Conservation (phyloP, 768 basidiomycete species). For the Tricholoma sp. region DNA sequence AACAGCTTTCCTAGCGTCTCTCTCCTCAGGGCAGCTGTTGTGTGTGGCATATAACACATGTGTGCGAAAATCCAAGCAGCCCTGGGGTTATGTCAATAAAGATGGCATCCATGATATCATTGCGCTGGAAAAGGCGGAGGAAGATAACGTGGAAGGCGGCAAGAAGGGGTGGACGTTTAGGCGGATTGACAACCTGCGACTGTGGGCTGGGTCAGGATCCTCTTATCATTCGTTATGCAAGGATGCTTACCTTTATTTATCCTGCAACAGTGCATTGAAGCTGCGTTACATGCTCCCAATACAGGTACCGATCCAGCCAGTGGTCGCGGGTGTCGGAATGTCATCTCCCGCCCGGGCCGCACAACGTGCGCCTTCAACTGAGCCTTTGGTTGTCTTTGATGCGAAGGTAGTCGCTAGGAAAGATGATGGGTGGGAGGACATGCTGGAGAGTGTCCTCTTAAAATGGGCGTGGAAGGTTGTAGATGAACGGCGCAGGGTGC, state of each 20-base stretch:
- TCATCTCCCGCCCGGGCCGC: conserved; percentile 28
- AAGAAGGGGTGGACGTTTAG: conserved; percentile 80
- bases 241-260: neutral
- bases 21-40: conserved; percentile 76
- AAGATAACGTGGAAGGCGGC: conserved; percentile 25
- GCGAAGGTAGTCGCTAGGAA: conserved; percentile 65
- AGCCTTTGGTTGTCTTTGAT: conserved; percentile 61
- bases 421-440: conserved; percentile 76
- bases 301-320: conserved; percentile 39
- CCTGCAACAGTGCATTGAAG: conserved; percentile 59
- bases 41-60: conserved; percentile 78
- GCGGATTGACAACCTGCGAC: conserved; percentile 75
- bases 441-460: conserved; percentile 60
- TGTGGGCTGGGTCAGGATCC: conserved; percentile 73
- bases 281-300: conserved; percentile 77
- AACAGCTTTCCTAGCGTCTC: conserved; percentile 43
- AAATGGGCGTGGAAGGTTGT: conserved; percentile 68
- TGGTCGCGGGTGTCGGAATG: conserved; percentile 20
- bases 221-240: neutral
- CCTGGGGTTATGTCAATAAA: conserved; percentile 82
- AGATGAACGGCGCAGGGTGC: conserved; percentile 48
- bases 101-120: conserved; percentile 79
- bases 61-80: conserved; percentile 73
- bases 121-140: conserved; percentile 50
- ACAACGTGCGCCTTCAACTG: conserved; percentile 33